Conservation (phyloP, 2,329 filamentous ascomycete species). For the Fusarium guadeloupense region DNA sequence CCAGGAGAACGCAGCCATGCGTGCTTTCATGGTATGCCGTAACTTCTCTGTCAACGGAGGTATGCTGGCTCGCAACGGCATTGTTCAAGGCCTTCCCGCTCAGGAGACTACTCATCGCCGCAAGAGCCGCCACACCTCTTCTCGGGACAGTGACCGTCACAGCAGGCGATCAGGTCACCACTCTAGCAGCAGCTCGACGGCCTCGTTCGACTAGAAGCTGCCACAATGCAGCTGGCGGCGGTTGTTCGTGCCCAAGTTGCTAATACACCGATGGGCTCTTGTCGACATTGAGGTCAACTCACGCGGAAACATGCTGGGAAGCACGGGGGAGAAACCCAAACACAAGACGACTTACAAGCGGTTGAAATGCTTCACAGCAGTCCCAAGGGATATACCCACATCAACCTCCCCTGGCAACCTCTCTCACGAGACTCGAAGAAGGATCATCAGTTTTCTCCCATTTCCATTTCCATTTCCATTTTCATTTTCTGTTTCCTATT, state of each 20-base stretch:
- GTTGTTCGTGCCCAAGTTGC: constrained; percentile 11
- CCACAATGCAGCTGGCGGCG: neutral
- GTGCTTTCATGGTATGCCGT: constrained; percentile 96
- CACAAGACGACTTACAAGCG: constrained; percentile 46
- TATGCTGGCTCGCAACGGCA: constrained; percentile 78
- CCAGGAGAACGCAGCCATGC: constrained; percentile 93
- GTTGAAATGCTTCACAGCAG: constrained; percentile 53
- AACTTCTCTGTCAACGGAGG: constrained; percentile 98
- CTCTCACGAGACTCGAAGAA: constrained; percentile 40
- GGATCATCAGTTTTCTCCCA: constrained; percentile 12
- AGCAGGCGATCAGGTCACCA: constrained; percentile 65
- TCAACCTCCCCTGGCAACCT: constrained; percentile 37
- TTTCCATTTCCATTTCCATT: neutral
- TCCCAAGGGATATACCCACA: constrained; percentile 47
- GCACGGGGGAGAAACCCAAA: constrained; percentile 27
- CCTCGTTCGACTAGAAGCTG: constrained; percentile 62
- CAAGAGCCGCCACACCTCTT: constrained; percentile 63
- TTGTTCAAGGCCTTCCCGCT: constrained; percentile 72
- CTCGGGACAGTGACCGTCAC: constrained; percentile 56
- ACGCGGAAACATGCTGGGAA: constrained; percentile 20
- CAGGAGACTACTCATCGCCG: constrained; percentile 60
- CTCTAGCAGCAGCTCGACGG: constrained; percentile 70
- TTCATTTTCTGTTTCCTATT: constrained; percentile 8
- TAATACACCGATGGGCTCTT: constrained; percentile 23
- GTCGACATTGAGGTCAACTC: constrained; percentile 23